A percentile compares a stretch with the other conserved stretches of the same genome.
phyloP scores from a whole-genome alignment of 306 rosid species.

The Cicer chorassanicum region DNA sequence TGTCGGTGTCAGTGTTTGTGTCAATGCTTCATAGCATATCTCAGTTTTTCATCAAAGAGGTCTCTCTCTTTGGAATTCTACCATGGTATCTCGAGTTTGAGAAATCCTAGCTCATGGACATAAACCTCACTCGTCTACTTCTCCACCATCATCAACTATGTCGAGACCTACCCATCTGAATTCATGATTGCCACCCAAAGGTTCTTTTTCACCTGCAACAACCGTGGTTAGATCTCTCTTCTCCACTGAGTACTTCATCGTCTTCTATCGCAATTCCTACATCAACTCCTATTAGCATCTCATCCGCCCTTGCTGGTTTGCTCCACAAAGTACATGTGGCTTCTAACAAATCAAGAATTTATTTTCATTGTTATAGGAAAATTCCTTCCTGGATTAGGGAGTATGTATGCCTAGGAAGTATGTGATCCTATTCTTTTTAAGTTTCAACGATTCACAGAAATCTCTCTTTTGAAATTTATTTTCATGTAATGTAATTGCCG shows the following conservation, averaged over 20 bases:
- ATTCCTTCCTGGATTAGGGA: not conserved
- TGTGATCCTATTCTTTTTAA: slow-evolving; percentile 2
- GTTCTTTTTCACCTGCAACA: not conserved
- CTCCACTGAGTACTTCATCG: not conserved
- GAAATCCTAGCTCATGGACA: not conserved
- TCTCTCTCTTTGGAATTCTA: not conserved
- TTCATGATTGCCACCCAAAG: not conserved
- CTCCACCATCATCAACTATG: not conserved
- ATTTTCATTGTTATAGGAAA: not conserved
- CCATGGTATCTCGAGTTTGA: not conserved
- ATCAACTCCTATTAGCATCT: slow-evolving; percentile 1
- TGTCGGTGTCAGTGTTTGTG: too few species aligned
- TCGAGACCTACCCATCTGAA: not conserved
- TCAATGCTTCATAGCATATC: not conserved
- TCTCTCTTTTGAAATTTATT: not conserved
- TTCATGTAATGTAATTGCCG: not conserved
- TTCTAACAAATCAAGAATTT: not conserved
- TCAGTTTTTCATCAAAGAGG: not conserved
- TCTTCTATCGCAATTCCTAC: not conserved
- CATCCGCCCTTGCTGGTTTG: not conserved
- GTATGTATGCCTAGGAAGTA: not conserved
- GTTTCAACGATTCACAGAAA: not conserved
- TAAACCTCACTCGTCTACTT: not conserved
- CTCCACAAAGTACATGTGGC: not conserved
- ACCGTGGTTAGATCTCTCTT: not conserved